These are phyloP conservation scores for Penicillium lividum DNA, from an alignment of 495 filamentous ascomycete species.

Conservation along the genomic window DNA sequence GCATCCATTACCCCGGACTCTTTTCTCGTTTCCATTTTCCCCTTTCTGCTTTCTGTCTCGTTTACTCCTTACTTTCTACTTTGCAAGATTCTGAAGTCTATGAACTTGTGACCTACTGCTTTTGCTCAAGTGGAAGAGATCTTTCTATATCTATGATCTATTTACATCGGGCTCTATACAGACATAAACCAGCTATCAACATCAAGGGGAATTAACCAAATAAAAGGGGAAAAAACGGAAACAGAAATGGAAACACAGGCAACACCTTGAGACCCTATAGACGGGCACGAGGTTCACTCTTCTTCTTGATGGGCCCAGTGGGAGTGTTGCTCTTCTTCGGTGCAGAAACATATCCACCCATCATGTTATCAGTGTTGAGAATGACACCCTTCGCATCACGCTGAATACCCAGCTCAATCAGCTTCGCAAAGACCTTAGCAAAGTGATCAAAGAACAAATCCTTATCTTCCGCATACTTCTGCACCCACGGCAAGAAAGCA, in stretches of 20 bases:
- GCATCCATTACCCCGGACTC: constrained; percentile 23
- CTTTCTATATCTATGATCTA: constrained; percentile 33
- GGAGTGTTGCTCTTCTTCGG: constrained; percentile 58
- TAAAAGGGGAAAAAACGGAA: constrained; percentile 16
- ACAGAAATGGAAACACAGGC: neutral
- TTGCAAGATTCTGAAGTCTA: neutral
- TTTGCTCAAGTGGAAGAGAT: constrained; percentile 5
- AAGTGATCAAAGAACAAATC: constrained; percentile 65
- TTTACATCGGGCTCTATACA: constrained; percentile 18
- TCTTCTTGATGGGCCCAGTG: constrained; percentile 38
- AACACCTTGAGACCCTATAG: constrained; percentile 21
- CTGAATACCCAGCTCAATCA: constrained; percentile 60
- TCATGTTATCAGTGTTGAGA: constrained; percentile 52
- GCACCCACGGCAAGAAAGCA: constrained; percentile 52
- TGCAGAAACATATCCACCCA: constrained; percentile 57
- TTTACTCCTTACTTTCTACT: neutral
- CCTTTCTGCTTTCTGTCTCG: neutral
- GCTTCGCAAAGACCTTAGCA: constrained; percentile 59
- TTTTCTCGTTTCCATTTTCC: constrained; percentile 4
- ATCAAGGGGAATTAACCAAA: constrained; percentile 23
- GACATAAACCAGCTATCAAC: constrained; percentile 22
- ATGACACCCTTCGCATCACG: constrained; percentile 53
- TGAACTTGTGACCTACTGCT: neutral
- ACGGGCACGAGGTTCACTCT: constrained; percentile 29
- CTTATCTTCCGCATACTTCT: constrained; percentile 60